A percentile compares a stretch with the other conserved stretches of the same genome.
phyloP scores from a whole-genome alignment of 352 stramenopile genomes.

The Pythium brachiatum region DNA sequence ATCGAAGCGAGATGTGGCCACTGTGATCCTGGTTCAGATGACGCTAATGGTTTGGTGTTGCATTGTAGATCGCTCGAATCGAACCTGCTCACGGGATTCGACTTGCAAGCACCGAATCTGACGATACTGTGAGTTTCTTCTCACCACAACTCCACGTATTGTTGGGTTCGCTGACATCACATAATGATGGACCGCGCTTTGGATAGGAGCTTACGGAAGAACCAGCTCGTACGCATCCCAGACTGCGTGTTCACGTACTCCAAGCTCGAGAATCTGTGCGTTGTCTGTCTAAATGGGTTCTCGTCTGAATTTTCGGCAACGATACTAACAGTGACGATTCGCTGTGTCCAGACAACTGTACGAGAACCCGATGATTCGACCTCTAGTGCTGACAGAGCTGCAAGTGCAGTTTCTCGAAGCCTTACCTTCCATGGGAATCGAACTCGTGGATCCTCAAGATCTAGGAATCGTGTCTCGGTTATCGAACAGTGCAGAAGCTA shows the following conservation, averaged over 20 bases:
- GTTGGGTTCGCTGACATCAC: not conserved
- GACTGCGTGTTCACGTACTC: not conserved
- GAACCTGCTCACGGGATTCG: not conserved
- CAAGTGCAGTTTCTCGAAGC: not conserved
- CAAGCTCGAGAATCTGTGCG: not conserved
- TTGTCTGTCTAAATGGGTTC: too few relatives aligned
- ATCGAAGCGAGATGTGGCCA: too few relatives aligned
- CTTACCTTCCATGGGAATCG: not conserved
- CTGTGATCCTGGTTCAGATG: too few relatives aligned
- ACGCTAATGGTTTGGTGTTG: not conserved
- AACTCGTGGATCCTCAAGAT: not conserved
- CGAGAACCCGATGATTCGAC: not conserved
- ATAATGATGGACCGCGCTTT: not conserved
- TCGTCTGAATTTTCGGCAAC: not conserved
- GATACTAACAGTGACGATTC: not conserved
- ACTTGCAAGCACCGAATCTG: not conserved
- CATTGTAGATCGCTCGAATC: not conserved
- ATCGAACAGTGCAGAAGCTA: not conserved
- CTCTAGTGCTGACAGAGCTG: not conserved
- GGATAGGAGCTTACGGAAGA: not conserved
- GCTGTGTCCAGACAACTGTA: not conserved
- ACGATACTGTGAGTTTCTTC: not conserved
- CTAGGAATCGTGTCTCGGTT: not conserved
- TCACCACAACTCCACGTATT: too few relatives aligned
- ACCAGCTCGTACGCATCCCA: not conserved